Evolutionary conservation across 2,329 filamentous ascomycete genomes (phyloP).

Genomic region (Aspergillus uvarum): DNA sequence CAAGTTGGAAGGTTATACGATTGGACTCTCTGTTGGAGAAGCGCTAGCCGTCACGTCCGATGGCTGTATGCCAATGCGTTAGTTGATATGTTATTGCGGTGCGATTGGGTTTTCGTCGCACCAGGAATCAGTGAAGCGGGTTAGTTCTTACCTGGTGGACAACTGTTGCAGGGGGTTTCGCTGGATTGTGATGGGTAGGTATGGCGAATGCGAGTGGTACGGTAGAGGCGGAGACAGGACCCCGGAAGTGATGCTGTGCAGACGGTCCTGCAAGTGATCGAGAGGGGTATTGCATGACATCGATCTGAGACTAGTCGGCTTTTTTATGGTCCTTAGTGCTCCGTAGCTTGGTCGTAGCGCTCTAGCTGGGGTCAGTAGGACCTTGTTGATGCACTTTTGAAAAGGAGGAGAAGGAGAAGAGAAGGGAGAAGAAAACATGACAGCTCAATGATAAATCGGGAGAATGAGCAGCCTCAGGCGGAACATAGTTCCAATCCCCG

Average conservation of each 20-base stretch:
- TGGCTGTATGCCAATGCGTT: background rate
- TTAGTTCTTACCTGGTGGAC: background rate
- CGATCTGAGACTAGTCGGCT: background rate
- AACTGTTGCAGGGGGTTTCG: background rate
- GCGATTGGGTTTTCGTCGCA: background rate
- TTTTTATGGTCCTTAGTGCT: too few relatives aligned
- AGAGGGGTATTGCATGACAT: too few relatives aligned
- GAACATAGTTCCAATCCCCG: too few relatives aligned
- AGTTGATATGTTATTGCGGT: too few relatives aligned
- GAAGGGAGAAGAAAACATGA: too few relatives aligned
- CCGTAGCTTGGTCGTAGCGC: too few relatives aligned
- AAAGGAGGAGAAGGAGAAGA: too few relatives aligned
- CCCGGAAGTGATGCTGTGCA: background rate
- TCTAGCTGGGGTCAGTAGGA: too few relatives aligned
- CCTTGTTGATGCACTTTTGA: too few relatives aligned
- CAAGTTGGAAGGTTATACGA: background rate
- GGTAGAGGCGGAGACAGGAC: background rate
- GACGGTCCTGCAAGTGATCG: background rate
- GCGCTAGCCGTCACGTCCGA: too few relatives aligned
- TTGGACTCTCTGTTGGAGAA: background rate
- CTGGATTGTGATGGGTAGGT: background rate
- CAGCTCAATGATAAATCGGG: too few relatives aligned
- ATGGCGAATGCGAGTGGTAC: background rate
- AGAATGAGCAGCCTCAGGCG: too few relatives aligned
- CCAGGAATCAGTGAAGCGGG: background rate